Conservation (phyloP, 2,329 filamentous ascomycete species). For the Xylaria sp. region DNA sequence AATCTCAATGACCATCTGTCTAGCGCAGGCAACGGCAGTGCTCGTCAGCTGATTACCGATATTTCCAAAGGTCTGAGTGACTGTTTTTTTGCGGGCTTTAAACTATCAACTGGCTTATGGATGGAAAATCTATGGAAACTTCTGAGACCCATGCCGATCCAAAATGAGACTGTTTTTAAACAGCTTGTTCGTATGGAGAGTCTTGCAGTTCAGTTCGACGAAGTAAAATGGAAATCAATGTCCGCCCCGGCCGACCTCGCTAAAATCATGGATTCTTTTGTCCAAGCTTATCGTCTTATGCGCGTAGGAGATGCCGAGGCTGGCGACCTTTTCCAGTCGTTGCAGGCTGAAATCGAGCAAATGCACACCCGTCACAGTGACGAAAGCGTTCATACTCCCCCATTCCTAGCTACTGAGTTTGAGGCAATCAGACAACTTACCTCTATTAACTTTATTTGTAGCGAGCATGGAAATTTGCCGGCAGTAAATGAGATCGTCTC, state of each 20-base stretch:
- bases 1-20: constrained; percentile 46
- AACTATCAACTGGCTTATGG: constrained; percentile 73
- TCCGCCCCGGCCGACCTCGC: constrained; percentile 58
- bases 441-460: constrained; percentile 47
- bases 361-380: constrained; percentile 55
- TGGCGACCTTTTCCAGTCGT: constrained; percentile 54
- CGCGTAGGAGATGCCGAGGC: constrained; percentile 51
- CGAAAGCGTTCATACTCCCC: constrained; percentile 43
- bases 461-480: constrained; percentile 33
- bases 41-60: constrained; percentile 46
- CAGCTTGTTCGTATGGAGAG: constrained; percentile 58
- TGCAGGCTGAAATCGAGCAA: constrained; percentile 57
- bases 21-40: constrained; percentile 33
- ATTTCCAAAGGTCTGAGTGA: constrained; percentile 53
- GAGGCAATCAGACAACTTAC: constrained; percentile 61
- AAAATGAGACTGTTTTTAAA: constrained; percentile 51
- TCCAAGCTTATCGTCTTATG: constrained; percentile 62
- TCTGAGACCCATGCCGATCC: constrained; percentile 68
- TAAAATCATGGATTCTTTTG: constrained; percentile 59
- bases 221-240: constrained; percentile 62
- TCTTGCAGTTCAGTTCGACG: constrained; percentile 65
- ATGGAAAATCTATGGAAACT: constrained; percentile 81
- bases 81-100: constrained; percentile 72
- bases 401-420: constrained; percentile 62
- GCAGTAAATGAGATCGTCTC: constrained; percentile 49